Evolutionary conservation across 352 stramenopile genomes (phyloP), one percentile per base, ranked within the genome.

Genomic region (Hyaloperonospora arabidopsidis): DNA sequence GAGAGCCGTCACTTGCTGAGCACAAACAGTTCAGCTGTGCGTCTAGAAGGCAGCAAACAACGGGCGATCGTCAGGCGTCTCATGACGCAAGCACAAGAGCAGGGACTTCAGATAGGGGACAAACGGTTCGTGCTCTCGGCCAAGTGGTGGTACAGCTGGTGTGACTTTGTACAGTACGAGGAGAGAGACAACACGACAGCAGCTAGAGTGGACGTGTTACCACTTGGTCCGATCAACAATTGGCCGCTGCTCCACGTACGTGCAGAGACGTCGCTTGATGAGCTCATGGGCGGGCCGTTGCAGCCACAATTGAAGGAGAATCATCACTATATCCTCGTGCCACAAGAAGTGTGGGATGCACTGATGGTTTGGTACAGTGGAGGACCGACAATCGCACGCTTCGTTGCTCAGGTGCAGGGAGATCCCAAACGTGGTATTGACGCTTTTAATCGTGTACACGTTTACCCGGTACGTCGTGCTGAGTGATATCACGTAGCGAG

Each of bases 101-200:
- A 79, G 65, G 74, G 79, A 2, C 68, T 92, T 45, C 79, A 88
- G 59, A 63, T 88, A 15, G 82, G 74, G 18, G 82, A 92, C 51
- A 87, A 84, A 57, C 82, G 78, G 49, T 92, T 80, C 53, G 72
- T 92, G 49, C 57, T 92, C 34, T 72, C 74, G 25, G 76, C 74
- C 63, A 89, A 89, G 62, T 92, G 82, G 82, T 92, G 82, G 82
- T 65, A 92, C 56, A 72, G 76, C 45, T 92, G 82, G 82, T 75
- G 72, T 36, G 67, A 84, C 39, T 89, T 78, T 40, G 79, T 89
- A 11, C 64, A 61, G 38, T 89, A 76, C 32, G 65, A 84, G n/a
- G 67, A 68, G 14, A 58, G 66, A 38, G 40, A 76, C 8, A 41
- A 58, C 5, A 29, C 28, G 18, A 44, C 38, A 1, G 39, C 19